These are phyloP conservation scores for Cytospora leucostoma DNA, from an alignment of 2,329 filamentous ascomycete genomes.

Conservation along the genomic window DNA sequence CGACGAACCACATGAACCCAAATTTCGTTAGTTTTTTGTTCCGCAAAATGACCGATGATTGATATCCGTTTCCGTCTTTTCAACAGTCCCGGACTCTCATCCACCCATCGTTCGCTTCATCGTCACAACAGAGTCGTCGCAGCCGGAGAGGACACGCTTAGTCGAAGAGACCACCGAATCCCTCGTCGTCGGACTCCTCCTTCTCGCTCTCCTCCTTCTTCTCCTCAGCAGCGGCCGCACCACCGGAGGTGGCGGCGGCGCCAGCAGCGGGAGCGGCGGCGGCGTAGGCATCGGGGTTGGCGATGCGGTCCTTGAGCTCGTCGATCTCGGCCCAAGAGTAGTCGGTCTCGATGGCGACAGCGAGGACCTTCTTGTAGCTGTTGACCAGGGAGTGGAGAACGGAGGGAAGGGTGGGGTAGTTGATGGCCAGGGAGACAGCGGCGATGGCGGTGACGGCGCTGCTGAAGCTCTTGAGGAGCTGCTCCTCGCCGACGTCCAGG, in stretches of 20 bases:
- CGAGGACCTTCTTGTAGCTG: slow-evolving; percentile 94
- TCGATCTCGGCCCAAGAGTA: slow-evolving; percentile 94
- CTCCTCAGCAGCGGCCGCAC: slow-evolving; percentile 52
- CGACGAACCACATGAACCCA: slow-evolving; percentile 24
- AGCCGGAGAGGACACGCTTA: slow-evolving; percentile 10
- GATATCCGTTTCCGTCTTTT: slow-evolving; percentile 5
- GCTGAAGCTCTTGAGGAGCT: slow-evolving; percentile 83
- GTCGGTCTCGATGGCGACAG: slow-evolving; percentile 87
- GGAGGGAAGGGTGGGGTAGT: slow-evolving; percentile 95
- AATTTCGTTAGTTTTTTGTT: slow-evolving; percentile 1
- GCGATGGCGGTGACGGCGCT: slow-evolving; percentile 85
- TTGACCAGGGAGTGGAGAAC: slow-evolving; percentile 97
- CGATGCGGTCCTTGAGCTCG: slow-evolving; percentile 98
- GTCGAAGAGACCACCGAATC: slow-evolving; percentile 73
- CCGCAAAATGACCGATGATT: slow-evolving; percentile 16
- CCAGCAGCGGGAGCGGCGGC: slow-evolving; percentile 72
- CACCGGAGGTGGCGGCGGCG: slow-evolving; percentile 50
- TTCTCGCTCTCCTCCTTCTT: slow-evolving; percentile 66
- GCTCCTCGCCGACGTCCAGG: slow-evolving; percentile 91
- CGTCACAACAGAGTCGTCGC: not conserved
- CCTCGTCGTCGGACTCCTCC: slow-evolving; percentile 68
- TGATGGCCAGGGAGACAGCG: slow-evolving; percentile 84
- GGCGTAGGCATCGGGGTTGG: slow-evolving; percentile 97
- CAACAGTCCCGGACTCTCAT: slow-evolving; percentile 11
- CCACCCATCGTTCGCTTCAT: slow-evolving; percentile 21